phyloP scores from a whole-genome alignment of 2,329 filamentous ascomycete species.

The Diplodia mutila region DNA sequence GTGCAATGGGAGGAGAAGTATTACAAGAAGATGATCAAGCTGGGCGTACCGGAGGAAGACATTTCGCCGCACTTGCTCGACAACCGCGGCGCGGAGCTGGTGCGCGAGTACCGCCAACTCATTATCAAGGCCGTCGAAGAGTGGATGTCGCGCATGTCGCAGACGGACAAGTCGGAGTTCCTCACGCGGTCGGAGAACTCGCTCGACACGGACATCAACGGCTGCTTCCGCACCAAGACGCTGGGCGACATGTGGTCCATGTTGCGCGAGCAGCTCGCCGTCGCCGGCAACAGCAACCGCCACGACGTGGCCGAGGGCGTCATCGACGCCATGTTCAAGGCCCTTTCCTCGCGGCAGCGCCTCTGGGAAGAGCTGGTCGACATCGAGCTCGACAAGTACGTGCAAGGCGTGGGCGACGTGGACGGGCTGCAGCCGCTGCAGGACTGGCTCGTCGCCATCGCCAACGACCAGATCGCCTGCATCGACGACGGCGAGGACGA shows the following conservation, averaged over 20 bases:
- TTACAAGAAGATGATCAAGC: slow-evolving; percentile 91
- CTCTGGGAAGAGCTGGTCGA: slow-evolving; percentile 88
- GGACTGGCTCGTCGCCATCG: slow-evolving; percentile 95
- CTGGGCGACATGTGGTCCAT: slow-evolving; percentile 96
- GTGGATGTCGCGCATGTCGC: slow-evolving; percentile 94
- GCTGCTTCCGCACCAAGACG: slow-evolving; percentile 89
- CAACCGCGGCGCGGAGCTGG: slow-evolving; percentile 84
- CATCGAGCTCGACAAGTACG: slow-evolving; percentile 78
- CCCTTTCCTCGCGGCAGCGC: slow-evolving; percentile 79
- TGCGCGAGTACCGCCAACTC: slow-evolving; percentile 90
- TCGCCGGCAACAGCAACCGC: slow-evolving; percentile 81
- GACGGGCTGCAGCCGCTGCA: slow-evolving; percentile 75
- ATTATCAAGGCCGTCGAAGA: slow-evolving; percentile 96
- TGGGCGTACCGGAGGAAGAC: slow-evolving; percentile 78
- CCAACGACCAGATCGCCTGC: slow-evolving; percentile 98
- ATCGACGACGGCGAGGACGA: slow-evolving; percentile 77
- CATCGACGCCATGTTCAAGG: slow-evolving; percentile 91
- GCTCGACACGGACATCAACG: slow-evolving; percentile 84
- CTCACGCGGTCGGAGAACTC: slow-evolving; percentile 76
- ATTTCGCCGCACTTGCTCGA: slow-evolving; percentile 86
- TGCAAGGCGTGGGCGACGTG: slow-evolving; percentile 55
- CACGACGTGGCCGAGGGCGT: slow-evolving; percentile 93
- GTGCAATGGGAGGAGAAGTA: slow-evolving; percentile 96
- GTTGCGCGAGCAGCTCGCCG: slow-evolving; percentile 88
- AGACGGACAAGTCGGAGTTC: slow-evolving; percentile 80